These are phyloP conservation scores for Sarocladium strictum DNA, from an alignment of 2,329 filamentous ascomycete genomes.

Conservation along the genomic window DNA sequence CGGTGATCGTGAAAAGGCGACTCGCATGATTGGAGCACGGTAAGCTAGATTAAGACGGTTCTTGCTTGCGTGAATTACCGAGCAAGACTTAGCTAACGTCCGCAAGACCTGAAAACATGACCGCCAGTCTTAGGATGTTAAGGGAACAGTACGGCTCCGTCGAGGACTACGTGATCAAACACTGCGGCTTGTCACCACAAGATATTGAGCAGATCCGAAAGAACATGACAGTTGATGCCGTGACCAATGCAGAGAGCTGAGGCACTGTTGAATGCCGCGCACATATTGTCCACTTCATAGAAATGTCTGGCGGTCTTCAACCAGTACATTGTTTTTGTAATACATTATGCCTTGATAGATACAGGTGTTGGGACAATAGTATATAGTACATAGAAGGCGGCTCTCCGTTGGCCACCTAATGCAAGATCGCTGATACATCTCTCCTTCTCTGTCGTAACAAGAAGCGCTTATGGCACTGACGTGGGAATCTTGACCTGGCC, in stretches of 20 bases:
- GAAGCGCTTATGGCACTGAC: constrained; percentile 41
- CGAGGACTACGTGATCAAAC: constrained; percentile 54
- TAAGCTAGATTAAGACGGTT: constrained; percentile 18
- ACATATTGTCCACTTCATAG: no score
- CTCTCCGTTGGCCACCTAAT: neutral
- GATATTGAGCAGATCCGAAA: constrained; percentile 47
- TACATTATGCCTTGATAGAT: constrained; percentile 8
- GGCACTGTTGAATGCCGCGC: no score
- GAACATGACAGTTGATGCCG: constrained; percentile 38
- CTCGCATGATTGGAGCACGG: constrained; percentile 38
- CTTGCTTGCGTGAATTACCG: no score
- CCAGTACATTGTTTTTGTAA: neutral
- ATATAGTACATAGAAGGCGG: constrained; percentile 1
- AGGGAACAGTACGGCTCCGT: constrained; percentile 54
- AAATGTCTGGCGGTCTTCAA: no score
- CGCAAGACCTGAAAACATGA: constrained; percentile 40
- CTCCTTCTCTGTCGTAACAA: neutral
- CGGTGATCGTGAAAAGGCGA: constrained; percentile 37
- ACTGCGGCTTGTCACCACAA: constrained; percentile 50
- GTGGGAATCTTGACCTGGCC: constrained; percentile 64
- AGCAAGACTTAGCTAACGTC: neutral
- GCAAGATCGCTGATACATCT: constrained; percentile 3
- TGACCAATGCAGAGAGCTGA: no score
- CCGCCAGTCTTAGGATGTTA: constrained; percentile 47
- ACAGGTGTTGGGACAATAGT: constrained; percentile 5